Conservation (phyloP, 169 alveolate species). For the Eimeria tenella region DNA sequence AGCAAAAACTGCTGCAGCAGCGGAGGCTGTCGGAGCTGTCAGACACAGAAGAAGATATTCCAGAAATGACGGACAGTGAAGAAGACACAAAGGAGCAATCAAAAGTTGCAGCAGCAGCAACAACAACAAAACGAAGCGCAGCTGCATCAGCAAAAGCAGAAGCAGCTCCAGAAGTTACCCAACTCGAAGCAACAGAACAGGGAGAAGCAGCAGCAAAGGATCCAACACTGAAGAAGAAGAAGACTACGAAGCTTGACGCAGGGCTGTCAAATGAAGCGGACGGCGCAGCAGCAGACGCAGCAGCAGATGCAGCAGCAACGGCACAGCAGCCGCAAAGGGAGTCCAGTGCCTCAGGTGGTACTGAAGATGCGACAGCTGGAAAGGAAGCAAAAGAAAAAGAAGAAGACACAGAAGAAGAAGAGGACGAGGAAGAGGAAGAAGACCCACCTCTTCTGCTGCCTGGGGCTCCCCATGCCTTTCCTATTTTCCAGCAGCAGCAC, state of each 20-base stretch:
- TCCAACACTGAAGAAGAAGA: background rate
- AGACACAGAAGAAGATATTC: background rate
- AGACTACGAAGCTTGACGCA: background rate
- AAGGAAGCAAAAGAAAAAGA: background rate
- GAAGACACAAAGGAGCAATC: background rate
- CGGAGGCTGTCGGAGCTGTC: background rate
- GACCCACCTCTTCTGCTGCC: constrained; percentile 4
- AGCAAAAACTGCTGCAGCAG: constrained; percentile 16
- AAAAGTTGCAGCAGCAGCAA: background rate
- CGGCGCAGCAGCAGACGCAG: background rate
- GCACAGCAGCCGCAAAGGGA: background rate
- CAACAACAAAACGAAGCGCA: background rate
- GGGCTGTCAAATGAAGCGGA: background rate
- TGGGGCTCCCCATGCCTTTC: constrained; percentile 52
- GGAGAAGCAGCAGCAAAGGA: background rate
- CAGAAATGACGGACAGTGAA: background rate
- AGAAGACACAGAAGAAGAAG: background rate
- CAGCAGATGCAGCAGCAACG: constrained; percentile 1
- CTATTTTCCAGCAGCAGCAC: constrained; percentile 42
- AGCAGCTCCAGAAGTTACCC: background rate
- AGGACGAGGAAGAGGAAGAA: background rate
- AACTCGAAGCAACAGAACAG: background rate
- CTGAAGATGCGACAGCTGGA: background rate
- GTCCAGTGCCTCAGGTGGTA: background rate
- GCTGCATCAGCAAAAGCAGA: background rate